phyloP scores from a whole-genome alignment of 129 eudicot genomes.

The Artemisia annua region DNA sequence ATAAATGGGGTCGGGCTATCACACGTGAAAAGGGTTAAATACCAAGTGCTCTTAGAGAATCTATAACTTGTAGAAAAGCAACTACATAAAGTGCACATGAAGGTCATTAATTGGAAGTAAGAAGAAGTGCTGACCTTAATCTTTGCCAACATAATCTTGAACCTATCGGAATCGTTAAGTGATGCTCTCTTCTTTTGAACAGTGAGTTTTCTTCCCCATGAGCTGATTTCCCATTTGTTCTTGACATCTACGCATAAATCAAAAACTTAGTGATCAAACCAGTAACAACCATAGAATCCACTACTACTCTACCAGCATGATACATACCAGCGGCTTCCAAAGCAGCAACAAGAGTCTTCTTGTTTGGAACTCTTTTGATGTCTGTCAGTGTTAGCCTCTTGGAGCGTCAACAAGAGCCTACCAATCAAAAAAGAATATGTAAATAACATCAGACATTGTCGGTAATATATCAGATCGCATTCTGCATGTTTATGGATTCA shows the following conservation, averaged over 20 bases:
- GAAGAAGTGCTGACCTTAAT: too few species aligned
- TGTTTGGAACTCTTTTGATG: conserved; percentile 67
- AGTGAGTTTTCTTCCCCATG: too few species aligned
- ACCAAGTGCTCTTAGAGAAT: not conserved
- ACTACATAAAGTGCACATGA: not conserved
- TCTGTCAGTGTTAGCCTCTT: conserved; percentile 73
- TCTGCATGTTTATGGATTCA: not conserved
- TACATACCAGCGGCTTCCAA: conserved; percentile 67
- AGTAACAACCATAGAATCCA: not conserved
- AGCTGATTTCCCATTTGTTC: too few species aligned
- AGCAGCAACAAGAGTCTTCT: conserved; percentile 69
- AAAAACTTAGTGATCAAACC: too few species aligned
- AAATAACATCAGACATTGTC: not conserved
- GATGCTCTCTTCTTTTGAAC: too few species aligned
- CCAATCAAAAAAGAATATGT: not conserved
- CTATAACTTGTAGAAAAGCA: not conserved
- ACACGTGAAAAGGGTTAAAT: too few species aligned
- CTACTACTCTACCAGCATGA: not conserved
- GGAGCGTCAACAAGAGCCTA: conserved; percentile 76
- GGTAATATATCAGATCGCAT: not conserved
- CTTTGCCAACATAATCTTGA: too few species aligned
- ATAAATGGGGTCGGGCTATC: too few species aligned
- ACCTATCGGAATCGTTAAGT: too few species aligned
- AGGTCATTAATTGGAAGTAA: too few species aligned
- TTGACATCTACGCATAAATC: too few species aligned